Conservation (phyloP, 192 early-diverging fungal species). For the Cladochytrium replicatum region DNA sequence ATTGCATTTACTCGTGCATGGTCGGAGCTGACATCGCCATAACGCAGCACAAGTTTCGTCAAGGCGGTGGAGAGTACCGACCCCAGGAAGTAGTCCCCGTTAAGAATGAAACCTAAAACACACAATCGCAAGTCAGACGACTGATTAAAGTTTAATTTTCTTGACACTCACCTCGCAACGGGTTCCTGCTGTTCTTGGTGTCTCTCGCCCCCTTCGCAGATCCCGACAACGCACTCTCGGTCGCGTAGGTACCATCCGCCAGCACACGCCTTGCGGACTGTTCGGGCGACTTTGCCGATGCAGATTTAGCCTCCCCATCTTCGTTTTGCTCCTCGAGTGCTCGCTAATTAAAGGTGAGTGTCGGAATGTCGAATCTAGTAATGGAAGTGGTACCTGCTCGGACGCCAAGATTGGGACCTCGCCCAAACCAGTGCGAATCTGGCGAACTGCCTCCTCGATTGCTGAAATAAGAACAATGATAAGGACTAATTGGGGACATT, state of each 20-base stretch:
- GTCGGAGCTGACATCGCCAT: conserved; percentile 19
- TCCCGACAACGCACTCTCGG: conserved; percentile 83
- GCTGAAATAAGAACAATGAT: conserved; percentile 2
- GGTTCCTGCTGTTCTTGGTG: no score
- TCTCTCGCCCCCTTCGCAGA: conserved; percentile 12
- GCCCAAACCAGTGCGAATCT: conserved; percentile 74
- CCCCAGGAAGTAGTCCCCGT: conserved; percentile 88
- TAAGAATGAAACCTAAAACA: conserved; percentile 62
- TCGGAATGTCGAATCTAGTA: no score
- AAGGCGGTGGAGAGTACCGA: conserved; percentile 79
- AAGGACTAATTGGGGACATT: not conserved
- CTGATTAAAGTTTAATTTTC: no score
- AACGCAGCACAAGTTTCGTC: conserved; percentile 84
- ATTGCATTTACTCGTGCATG: conserved; percentile 59
- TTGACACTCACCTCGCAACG: conserved; percentile 50
- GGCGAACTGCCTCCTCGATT: conserved; percentile 76
- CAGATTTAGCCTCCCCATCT: conserved; percentile 17
- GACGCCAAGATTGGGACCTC: conserved; percentile 91
- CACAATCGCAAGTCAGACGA: no score
- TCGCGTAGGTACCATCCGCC: conserved; percentile 96
- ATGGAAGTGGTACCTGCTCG: conserved; percentile 52
- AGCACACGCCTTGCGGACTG: conserved; percentile 66
- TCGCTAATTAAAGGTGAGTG: no score
- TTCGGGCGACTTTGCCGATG: conserved; percentile 12
- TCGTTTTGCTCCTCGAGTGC: conserved; percentile 57